Percentiles rank a stretch among this genome's conserved stretches.
Evolutionary conservation across 257 asterid genomes (phyloP).

Genomic region (Ballota nigra): DNA sequence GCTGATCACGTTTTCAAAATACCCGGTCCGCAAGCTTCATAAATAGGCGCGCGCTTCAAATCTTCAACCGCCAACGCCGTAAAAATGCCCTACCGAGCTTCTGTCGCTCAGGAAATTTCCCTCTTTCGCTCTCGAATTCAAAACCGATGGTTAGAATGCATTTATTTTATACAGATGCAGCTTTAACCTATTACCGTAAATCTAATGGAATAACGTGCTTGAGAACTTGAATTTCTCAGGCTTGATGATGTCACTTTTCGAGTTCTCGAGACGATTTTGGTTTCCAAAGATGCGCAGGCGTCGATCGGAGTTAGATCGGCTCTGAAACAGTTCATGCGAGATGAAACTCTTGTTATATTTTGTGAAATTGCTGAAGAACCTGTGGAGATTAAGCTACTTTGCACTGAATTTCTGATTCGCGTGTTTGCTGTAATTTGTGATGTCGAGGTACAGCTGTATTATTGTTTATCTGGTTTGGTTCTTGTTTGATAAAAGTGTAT

Average conservation of each 20-base stretch:
- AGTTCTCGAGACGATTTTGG: slow-evolving; percentile 58
- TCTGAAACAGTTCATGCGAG: slow-evolving; percentile 58
- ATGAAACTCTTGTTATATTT: slow-evolving; percentile 52
- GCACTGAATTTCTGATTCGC: slow-evolving; percentile 54
- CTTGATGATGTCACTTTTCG: slow-evolving; percentile 55
- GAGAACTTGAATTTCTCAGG: slow-evolving; percentile 34
- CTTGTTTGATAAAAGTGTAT: neutral
- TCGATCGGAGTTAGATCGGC: slow-evolving; percentile 35
- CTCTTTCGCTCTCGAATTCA: slow-evolving; percentile 57
- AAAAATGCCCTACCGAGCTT: slow-evolving; percentile 37
- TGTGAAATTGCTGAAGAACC: slow-evolving; percentile 42
- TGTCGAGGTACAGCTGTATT: slow-evolving; percentile 55
- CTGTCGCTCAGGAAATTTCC: slow-evolving; percentile 46
- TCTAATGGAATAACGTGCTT: neutral
- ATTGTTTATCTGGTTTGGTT: neutral
- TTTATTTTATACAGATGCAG: neutral
- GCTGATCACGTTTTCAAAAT: neutral
- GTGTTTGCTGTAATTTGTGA: slow-evolving; percentile 70
- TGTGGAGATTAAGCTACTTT: no score
- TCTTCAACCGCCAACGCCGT: slow-evolving; percentile 15
- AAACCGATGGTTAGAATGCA: slow-evolving; percentile 48
- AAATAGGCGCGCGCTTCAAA: slow-evolving; percentile 20
- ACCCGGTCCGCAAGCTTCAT: neutral
- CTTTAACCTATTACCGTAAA: neutral
- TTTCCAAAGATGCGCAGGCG: slow-evolving; percentile 52